These are phyloP conservation scores for Fragilariopsis cylindrus DNA, from an alignment of 108 stramenopile species.

Conservation along the genomic window DNA sequence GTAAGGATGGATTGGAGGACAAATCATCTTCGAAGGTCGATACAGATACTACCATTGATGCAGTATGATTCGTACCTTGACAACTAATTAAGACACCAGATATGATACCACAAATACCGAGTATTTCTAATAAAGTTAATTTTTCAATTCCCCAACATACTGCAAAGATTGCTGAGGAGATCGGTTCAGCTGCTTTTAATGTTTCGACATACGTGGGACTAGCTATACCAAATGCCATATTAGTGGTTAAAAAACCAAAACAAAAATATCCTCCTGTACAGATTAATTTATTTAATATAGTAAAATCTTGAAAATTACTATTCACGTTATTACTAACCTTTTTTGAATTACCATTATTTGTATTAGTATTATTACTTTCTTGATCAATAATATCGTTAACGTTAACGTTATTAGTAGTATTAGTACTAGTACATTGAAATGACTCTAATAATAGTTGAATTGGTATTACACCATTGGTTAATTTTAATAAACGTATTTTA, in stretches of 20 bases:
- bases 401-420: too few species aligned
- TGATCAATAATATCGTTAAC: too few species aligned
- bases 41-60: not conserved
- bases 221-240: constrained; percentile 56
- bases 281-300: not conserved
- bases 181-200: constrained; percentile 85
- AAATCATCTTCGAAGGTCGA: not conserved
- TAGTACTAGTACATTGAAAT: not conserved
- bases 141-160: constrained; percentile 70
- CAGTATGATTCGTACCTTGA: constrained; percentile 37
- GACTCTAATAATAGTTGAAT: not conserved
- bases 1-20: constrained; percentile 14
- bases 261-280: constrained; percentile 59
- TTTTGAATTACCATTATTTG: not conserved
- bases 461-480: not conserved
- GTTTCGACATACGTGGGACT: constrained; percentile 85
- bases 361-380: not conserved
- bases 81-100: constrained; percentile 71
- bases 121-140: constrained; percentile 47
- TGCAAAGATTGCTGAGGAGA: constrained; percentile 69
- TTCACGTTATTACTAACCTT: too few species aligned
- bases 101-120: constrained; percentile 57
- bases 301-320: too few species aligned
- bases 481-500: constrained; percentile 12
- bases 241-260: constrained; percentile 73